Evolutionary conservation across 768 basidiomycete genomes (phyloP).

Genomic region (Gloeopeniophorella convolvens): DNA sequence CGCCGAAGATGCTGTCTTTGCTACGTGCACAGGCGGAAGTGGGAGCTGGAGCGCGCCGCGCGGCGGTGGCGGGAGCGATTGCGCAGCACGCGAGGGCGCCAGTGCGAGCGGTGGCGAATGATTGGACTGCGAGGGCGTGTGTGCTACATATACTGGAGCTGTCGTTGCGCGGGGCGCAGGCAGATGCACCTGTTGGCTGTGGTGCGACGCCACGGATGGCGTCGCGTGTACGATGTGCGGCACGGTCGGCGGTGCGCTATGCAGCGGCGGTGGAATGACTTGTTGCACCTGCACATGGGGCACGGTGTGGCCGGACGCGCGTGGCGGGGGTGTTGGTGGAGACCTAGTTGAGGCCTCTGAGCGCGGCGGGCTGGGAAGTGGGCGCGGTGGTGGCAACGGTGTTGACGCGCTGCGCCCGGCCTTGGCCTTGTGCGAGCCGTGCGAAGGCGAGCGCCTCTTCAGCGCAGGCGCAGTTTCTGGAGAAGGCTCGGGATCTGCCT

Average conservation of each 20-base stretch:
- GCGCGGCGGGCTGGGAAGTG: slow-evolving; percentile 14
- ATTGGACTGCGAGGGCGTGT: too few species aligned
- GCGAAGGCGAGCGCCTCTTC: slow-evolving; percentile 2
- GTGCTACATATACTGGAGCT: too few species aligned
- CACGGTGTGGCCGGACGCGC: not conserved
- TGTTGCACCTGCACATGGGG: not conserved
- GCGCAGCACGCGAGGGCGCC: not conserved
- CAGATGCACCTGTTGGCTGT: slow-evolving; percentile 1
- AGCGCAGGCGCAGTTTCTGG: not conserved
- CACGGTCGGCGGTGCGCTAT: not conserved
- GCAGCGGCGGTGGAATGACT: not conserved
- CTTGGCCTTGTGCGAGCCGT: not conserved
- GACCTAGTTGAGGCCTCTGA: slow-evolving; percentile 5
- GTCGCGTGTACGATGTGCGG: not conserved
- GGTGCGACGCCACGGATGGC: not conserved
- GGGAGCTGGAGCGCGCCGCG: too few species aligned
- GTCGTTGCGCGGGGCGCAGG: too few species aligned
- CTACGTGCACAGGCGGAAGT: too few species aligned
- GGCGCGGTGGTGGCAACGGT: slow-evolving; percentile 13
- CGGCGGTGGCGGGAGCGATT: too few species aligned
- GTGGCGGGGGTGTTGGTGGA: slow-evolving; percentile 2
- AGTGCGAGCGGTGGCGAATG: too few species aligned
- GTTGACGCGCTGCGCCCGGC: slow-evolving; percentile 12
- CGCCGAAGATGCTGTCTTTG: slow-evolving; percentile 3
- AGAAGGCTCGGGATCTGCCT: not conserved